Percentiles rank a stretch among this genome's conserved stretches.
Evolutionary conservation across 23 red algal species (phyloP).

Genomic region (Chondrus crispus): DNA sequence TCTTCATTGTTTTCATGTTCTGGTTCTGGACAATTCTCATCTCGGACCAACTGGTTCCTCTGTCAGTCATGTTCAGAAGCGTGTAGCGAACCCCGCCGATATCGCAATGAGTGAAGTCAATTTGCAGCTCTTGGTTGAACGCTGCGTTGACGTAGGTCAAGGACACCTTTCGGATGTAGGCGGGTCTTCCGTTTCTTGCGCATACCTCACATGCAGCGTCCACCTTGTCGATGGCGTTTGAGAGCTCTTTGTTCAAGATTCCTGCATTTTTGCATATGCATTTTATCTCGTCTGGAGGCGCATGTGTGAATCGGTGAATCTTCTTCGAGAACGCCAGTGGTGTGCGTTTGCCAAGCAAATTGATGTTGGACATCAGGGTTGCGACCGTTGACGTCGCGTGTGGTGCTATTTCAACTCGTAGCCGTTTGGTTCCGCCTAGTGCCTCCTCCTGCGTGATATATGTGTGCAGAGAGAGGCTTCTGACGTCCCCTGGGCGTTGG

Average conservation of each 20-base stretch:
- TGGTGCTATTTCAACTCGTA: background rate
- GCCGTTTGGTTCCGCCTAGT: background rate
- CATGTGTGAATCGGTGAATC: slow-evolving; percentile 1
- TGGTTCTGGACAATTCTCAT: background rate
- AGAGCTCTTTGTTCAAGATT: background rate
- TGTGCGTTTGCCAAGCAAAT: background rate
- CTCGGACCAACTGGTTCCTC: background rate
- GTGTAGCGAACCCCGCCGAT: background rate
- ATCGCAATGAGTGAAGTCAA: background rate
- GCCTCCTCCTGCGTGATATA: background rate
- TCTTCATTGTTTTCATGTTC: background rate
- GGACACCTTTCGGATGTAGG: background rate
- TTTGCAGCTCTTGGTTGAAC: background rate
- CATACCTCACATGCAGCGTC: slow-evolving; percentile 1
- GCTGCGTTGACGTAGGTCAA: background rate
- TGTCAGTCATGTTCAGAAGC: background rate
- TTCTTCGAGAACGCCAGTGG: background rate
- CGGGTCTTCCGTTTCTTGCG: background rate
- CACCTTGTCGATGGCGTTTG: background rate
- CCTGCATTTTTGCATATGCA: background rate
- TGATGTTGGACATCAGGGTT: background rate
- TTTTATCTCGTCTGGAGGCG: background rate
- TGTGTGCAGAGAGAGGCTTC: background rate
- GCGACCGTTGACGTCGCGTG: background rate
- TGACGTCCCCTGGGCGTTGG: background rate